phyloP scores from a whole-genome alignment of 2,329 filamentous ascomycete genomes.

The Herpotrichia juniperi region DNA sequence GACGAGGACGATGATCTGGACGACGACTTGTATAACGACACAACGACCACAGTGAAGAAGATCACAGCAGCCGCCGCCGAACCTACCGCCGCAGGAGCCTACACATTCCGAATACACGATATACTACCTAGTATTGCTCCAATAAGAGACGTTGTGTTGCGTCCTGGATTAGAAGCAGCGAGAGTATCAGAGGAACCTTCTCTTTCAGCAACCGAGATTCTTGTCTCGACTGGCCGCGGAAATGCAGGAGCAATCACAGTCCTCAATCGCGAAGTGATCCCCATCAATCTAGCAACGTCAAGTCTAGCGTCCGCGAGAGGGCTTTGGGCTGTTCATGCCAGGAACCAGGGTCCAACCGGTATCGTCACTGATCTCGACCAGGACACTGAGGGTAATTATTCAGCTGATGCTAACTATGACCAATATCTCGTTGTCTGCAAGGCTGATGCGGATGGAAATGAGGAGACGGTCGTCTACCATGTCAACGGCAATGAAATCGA shows the following conservation, averaged over 20 bases:
- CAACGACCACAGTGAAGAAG: slow-evolving; percentile 52
- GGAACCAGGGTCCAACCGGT: slow-evolving; percentile 68
- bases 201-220: slow-evolving; percentile 51
- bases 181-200: slow-evolving; percentile 7
- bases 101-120: slow-evolving; percentile 80
- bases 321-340: slow-evolving; percentile 80
- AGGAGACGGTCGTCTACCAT: slow-evolving; percentile 79
- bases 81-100: slow-evolving; percentile 63
- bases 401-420: slow-evolving; percentile 67
- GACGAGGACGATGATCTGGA: slow-evolving; percentile 61
- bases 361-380: slow-evolving; percentile 55
- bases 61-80: slow-evolving; percentile 42
- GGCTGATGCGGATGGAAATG: slow-evolving; percentile 66
- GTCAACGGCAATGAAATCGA: slow-evolving; percentile 77
- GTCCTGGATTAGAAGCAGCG: slow-evolving; percentile 45
- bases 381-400: slow-evolving; percentile 45
- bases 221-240: slow-evolving; percentile 67
- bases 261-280: slow-evolving; percentile 78
- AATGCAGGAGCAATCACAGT: slow-evolving; percentile 73
- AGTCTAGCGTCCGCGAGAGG: slow-evolving; percentile 75
- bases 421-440: slow-evolving; percentile 85
- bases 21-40: slow-evolving; percentile 69
- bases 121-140: slow-evolving; percentile 78
- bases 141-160: slow-evolving; percentile 75
- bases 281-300: slow-evolving; percentile 71